These are phyloP conservation scores for Benincasa hispida DNA, from an alignment of 306 rosid genomes.

Conservation along the genomic window DNA sequence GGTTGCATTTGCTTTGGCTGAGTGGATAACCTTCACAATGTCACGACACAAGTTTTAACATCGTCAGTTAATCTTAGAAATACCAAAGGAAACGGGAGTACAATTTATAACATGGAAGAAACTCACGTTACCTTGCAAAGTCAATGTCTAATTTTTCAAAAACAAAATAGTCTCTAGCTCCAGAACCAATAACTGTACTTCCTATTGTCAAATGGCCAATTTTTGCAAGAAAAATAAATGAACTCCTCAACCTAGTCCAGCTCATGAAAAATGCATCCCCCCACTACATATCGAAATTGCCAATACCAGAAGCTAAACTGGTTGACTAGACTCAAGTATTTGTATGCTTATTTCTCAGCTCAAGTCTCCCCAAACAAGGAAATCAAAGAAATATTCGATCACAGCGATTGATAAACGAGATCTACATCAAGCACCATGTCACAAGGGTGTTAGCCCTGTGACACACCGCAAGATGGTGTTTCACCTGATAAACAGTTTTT, in stretches of 20 bases:
- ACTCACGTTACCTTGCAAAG: neutral
- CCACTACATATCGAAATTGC: neutral
- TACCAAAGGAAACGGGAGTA: neutral
- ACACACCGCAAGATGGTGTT: conserved; percentile 8
- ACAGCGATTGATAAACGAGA: neutral
- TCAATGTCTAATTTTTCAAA: neutral
- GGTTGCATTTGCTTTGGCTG: conserved; percentile 83
- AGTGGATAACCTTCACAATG: conserved; percentile 60
- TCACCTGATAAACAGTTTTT: conserved; percentile 87
- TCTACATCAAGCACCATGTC: neutral
- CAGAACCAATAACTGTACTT: neutral
- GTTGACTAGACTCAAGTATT: neutral
- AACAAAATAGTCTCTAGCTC: neutral
- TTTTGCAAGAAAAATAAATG: neutral
- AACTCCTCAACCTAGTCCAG: neutral
- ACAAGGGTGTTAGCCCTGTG: too few relatives aligned
- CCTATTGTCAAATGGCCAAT: neutral
- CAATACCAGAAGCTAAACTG: neutral
- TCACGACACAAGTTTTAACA: neutral
- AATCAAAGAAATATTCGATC: neutral
- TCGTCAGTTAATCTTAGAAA: neutral
- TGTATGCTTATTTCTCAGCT: neutral
- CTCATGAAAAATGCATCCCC: neutral
- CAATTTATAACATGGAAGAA: neutral
- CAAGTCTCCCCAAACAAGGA: neutral